Percentiles rank a stretch among this genome's conserved stretches.
These are phyloP conservation scores for Candida anglica DNA, from an alignment of 805 yeast genomes.

Conservation along the genomic window DNA sequence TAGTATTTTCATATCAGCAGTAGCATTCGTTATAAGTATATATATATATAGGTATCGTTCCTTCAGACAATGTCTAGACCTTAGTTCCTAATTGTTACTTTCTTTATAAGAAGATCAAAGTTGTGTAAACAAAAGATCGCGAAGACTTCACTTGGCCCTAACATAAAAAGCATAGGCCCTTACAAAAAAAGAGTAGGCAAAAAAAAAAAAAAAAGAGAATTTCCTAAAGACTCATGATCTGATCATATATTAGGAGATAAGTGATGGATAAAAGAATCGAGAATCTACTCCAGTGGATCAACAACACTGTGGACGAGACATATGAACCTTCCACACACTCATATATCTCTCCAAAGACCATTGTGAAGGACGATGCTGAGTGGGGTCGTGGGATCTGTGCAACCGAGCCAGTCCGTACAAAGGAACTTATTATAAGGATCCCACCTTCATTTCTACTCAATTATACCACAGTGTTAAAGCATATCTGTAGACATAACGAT, in stretches of 20 bases:
- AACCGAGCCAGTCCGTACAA: conserved; percentile 23
- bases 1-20: conserved; percentile 58
- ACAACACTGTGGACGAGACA: conserved; percentile 18
- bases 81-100: too few species aligned
- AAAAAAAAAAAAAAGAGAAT: too few species aligned
- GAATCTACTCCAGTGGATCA: conserved; percentile 25
- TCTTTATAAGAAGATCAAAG: too few species aligned
- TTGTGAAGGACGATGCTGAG: conserved; percentile 22
- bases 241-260: too few species aligned
- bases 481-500: conserved; percentile 40
- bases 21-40: too few species aligned
- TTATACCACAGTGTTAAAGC: conserved; percentile 44
- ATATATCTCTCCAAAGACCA: conserved; percentile 36
- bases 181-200: too few species aligned
- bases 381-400: conserved; percentile 68
- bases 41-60: too few species aligned
- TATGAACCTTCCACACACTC: conserved; percentile 16
- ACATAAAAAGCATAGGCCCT: too few species aligned
- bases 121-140: too few species aligned
- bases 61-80: too few species aligned
- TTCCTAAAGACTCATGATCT: too few species aligned
- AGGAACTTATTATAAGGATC: conserved; percentile 49
- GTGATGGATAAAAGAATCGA: conserved; percentile 10
- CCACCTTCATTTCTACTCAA: conserved; percentile 60
- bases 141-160: too few species aligned